Base-by-base conservation (phyloP, 2,329 filamentous ascomycete species). In the Fusarium brachygibbosum region DNA sequence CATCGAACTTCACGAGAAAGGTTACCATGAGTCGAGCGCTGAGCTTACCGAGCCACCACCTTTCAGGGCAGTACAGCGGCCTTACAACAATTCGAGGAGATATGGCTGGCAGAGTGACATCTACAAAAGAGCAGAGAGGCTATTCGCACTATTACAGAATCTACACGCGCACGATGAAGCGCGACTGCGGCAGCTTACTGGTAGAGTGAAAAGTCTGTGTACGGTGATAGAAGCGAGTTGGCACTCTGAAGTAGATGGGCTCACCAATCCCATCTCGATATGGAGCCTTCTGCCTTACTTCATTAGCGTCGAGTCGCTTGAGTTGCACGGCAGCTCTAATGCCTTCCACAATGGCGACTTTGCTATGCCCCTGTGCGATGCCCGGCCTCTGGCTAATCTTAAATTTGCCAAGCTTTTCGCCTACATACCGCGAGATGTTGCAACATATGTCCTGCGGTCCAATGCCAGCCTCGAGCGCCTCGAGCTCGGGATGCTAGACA, bases 211-310 rank as follows among this genome's bases (percentile, higher is more conserved):
- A 13, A 55, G 54, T 16, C 16, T 73, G 0, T 72, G 70, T 13
- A 61, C 62, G 1, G 49, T 54, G 5, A 21, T 73, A 17, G 46
- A 66, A 9, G 11, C 25, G 6, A 9, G 4, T 2, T 66, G 40
- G 62, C 14, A 16, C 6, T 37, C 31, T 0, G 5, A 7, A 2
- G 12, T 21, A 7, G 4, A 9, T 1, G 3, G 4, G 1, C 13
- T 13, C 1, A 4, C 16, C 12, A n/a, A 28, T 0, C 9, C 17
- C 3, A 10, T 23, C 1, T 42, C 25, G 2, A 6, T 49, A 11
- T 73, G 70, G 68, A 12, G 48, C 2, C 28, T 71, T 1, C 4
- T 73, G 2, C 63, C 65, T 1, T 68, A 58, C 6, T 72, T 73
- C 3, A 31, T 37, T 2, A 68, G 60, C 4, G 42, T 73, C 0